Percentiles rank a stretch among this genome's conserved stretches.
Evolutionary conservation across 257 asterid genomes (phyloP).

Genomic region (Solanum paucissectum): DNA sequence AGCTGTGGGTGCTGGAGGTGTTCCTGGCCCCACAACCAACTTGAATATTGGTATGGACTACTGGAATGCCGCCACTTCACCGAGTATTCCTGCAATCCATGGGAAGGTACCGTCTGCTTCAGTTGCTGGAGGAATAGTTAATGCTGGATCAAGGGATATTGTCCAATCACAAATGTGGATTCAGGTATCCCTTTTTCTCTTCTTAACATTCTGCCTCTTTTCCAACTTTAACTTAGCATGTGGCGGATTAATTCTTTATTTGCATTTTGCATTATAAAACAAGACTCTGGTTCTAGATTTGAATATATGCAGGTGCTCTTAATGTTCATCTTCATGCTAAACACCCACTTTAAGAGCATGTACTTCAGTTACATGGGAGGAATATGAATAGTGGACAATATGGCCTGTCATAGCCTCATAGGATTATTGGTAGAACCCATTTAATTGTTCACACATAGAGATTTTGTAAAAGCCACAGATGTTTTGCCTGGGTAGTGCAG

Average conservation of each 20-base stretch:
- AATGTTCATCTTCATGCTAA: neutral
- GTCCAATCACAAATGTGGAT: constrained; percentile 67
- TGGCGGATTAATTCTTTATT: neutral
- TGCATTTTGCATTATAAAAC: neutral
- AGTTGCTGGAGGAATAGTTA: constrained; percentile 41
- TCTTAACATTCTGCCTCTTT: neutral
- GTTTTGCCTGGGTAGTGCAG: neutral
- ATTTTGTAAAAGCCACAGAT: neutral
- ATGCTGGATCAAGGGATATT: constrained; percentile 53
- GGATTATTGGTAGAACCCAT: neutral
- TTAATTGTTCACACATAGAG: neutral
- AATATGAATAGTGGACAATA: neutral
- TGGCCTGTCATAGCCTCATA: neutral
- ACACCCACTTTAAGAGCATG: neutral
- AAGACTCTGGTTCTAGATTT: neutral
- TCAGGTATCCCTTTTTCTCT: constrained; percentile 30
- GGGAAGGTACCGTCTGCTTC: constrained; percentile 59
- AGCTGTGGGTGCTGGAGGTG: constrained; percentile 49
- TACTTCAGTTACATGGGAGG: neutral
- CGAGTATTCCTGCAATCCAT: constrained; percentile 47
- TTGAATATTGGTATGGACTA: constrained; percentile 88
- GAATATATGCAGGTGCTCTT: neutral
- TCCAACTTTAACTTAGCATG: neutral
- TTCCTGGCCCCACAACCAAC: constrained; percentile 83
- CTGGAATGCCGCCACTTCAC: constrained; percentile 57